phyloP scores from a whole-genome alignment of 768 basidiomycete genomes.

The Tricholoma flavovirens region DNA sequence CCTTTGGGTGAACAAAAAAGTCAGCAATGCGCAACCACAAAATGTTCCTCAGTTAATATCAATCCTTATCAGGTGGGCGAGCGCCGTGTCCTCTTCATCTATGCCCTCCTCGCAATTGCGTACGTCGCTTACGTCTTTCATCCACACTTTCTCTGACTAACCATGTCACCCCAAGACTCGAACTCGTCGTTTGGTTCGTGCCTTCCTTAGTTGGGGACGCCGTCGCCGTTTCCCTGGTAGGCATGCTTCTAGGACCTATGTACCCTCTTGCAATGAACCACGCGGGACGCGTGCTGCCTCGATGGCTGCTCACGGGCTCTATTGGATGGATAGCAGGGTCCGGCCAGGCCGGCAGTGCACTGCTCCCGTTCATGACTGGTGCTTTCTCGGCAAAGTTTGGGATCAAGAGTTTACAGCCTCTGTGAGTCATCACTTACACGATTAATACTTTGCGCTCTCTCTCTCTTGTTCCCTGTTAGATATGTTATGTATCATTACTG shows the following conservation, averaged over 20 bases:
- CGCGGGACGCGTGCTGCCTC: slow-evolving; percentile 60
- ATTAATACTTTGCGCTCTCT: too few species aligned
- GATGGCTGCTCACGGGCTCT: slow-evolving; percentile 58
- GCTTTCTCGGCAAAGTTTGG: slow-evolving; percentile 58
- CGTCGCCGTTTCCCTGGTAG: slow-evolving; percentile 58
- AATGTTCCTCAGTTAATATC: background rate
- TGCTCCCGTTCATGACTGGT: slow-evolving; percentile 71
- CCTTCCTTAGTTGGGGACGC: slow-evolving; percentile 61
- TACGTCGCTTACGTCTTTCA: slow-evolving; percentile 16
- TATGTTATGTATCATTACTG: background rate
- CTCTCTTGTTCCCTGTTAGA: too few species aligned
- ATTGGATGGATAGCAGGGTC: slow-evolving; percentile 67
- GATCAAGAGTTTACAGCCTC: slow-evolving; percentile 54
- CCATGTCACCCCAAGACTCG: slow-evolving; percentile 34
- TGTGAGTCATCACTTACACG: slow-evolving; percentile 34
- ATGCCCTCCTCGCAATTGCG: slow-evolving; percentile 46
- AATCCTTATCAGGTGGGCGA: slow-evolving; percentile 41
- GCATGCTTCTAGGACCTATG: slow-evolving; percentile 69
- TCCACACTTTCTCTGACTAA: background rate
- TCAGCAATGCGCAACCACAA: slow-evolving; percentile 10
- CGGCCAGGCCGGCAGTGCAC: slow-evolving; percentile 67
- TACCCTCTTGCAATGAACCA: slow-evolving; percentile 74
- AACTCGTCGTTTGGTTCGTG: slow-evolving; percentile 64
- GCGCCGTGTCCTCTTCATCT: slow-evolving; percentile 46
- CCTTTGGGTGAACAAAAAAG: slow-evolving; percentile 52